Evolutionary conservation across 805 yeast species (phyloP), one percentile per base, ranked within the genome.

Genomic region (Schizosaccharomyces octosporus): DNA sequence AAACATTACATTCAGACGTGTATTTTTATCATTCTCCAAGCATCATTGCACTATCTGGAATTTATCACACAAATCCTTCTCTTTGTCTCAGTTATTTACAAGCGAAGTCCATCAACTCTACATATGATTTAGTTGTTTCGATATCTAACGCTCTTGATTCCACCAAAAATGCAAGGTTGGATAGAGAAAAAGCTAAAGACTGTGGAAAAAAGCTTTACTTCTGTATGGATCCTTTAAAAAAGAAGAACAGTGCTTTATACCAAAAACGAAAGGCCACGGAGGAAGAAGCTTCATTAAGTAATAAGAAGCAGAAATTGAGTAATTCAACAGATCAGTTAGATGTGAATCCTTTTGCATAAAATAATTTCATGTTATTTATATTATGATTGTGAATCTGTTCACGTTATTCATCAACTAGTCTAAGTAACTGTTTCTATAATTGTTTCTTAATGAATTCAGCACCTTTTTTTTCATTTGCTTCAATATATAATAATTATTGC

Each of bases 1-100:
- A 82, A 31, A 78, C 86, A n/a, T 74, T 87, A 51, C 73, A 83
- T 43, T 81, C 90, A 21, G 95, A 93, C 69, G 89, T 80, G 3
- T 74, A 78, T 7, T 90, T 87, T 66, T 73, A 81, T 43, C 90
- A 73, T 72, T 83, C 97, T 0, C 99, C 99, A 0, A 95, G 97
- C 0, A 98, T 93, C 68, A 86, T 93, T 39, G 96, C 97, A 0
- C 74, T 93, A 61, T 93, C 96, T 0, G 87, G 93, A 9, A 36
- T 57, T 31, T 57, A 41, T 11, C 60, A 41, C 11, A 21, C 42
- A 17, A 57, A 41, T 36, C 48, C 27, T n/a, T n/a, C 31, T 36
- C 19, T 57, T 27, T 57, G 60, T 17, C 5, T 21, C 19, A 39
- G 32, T 15, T 57, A 57, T 36, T 21, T 57, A 17, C 75, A 89